Conservation (phyloP, 2,329 filamentous ascomycete genomes). For the Seiridium unicorne region DNA sequence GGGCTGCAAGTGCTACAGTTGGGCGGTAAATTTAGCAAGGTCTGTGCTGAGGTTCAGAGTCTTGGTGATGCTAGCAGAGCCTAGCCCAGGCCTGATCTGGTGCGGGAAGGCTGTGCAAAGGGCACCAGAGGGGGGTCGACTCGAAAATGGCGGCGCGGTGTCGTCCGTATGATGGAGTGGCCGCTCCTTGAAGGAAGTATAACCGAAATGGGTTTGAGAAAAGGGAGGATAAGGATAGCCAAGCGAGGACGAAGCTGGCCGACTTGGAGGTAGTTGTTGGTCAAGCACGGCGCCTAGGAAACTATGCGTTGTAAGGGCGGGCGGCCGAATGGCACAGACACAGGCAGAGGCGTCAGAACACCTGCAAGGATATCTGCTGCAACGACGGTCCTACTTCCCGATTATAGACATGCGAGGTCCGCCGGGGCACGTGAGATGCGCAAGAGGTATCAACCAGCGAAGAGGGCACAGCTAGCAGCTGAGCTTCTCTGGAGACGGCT, state of each 20-base stretch:
- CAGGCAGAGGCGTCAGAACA: background rate
- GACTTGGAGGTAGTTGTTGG: background rate
- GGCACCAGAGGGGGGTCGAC: background rate
- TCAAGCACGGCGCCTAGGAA: conserved; percentile 1
- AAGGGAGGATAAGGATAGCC: background rate
- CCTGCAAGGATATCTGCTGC: background rate
- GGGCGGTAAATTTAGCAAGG: conserved; percentile 6
- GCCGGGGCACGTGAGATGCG: conserved; percentile 1
- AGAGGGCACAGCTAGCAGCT: too few relatives aligned
- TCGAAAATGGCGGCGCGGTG: background rate
- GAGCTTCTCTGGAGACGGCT: too few relatives aligned
- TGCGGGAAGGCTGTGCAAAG: background rate
- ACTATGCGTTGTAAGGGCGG: background rate
- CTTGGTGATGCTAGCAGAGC: background rate
- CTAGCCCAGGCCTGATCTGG: background rate
- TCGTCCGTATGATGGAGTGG: background rate
- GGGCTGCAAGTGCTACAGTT: background rate
- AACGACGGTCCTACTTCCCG: conserved; percentile 6
- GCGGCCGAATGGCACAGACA: conserved; percentile 3
- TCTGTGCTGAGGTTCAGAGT: conserved; percentile 6
- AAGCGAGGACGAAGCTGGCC: background rate
- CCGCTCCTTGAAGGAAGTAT: background rate
- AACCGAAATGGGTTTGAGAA: background rate
- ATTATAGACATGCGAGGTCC: conserved; percentile 2
- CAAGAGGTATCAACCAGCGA: background rate